These are phyloP conservation scores for Saxophila tyrrhenica DNA, from an alignment of 495 filamentous ascomycete species.

Conservation along the genomic window DNA sequence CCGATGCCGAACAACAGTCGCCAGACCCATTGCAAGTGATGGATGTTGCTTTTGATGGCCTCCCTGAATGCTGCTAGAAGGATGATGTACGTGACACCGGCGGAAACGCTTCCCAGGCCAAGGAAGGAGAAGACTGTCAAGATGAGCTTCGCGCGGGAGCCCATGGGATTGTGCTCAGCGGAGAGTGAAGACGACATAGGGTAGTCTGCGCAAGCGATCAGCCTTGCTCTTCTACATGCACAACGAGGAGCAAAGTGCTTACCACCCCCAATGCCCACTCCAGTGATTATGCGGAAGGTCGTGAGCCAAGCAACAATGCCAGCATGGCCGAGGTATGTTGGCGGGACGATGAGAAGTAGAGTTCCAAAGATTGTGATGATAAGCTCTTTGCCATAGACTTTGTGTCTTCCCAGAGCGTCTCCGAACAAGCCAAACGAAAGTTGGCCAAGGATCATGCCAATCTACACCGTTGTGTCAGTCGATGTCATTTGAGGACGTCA, in stretches of 20 bases:
- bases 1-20: constrained; percentile 23
- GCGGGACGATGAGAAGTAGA: neutral
- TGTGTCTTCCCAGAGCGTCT: constrained; percentile 9
- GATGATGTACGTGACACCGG: neutral
- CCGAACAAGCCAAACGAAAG: constrained; percentile 13
- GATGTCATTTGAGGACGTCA: no score
- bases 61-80: constrained; percentile 3
- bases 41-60: neutral
- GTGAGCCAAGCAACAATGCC: constrained; percentile 5
- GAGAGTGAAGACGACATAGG: constrained; percentile 12
- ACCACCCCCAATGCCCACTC: constrained; percentile 10
- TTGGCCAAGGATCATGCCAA: constrained; percentile 12
- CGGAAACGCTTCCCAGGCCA: neutral
- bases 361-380: constrained; percentile 6
- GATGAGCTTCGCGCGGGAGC: constrained; percentile 1
- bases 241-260: neutral
- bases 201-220: neutral
- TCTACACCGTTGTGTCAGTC: neutral
- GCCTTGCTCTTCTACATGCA: neutral
- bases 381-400: constrained; percentile 13
- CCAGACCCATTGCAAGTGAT: constrained; percentile 15
- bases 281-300: constrained; percentile 6
- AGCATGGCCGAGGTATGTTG: neutral
- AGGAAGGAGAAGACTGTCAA: neutral
- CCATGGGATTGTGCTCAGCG: constrained; percentile 1